Evolutionary conservation across 768 basidiomycete genomes (phyloP).

Genomic region (Rhodosporidiobolus odoratus): DNA sequence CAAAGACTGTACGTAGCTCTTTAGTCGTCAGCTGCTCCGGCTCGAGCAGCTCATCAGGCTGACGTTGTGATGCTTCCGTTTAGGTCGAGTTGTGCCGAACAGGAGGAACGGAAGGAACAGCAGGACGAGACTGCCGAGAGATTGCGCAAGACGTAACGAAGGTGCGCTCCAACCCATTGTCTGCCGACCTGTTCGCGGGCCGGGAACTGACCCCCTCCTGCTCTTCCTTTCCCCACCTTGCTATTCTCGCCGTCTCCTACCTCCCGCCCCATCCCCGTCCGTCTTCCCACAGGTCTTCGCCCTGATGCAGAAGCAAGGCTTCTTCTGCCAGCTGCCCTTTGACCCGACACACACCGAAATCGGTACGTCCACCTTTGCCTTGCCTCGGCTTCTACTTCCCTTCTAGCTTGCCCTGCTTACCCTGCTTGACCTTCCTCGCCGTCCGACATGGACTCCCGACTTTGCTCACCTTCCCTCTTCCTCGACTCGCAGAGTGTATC

Average conservation of each 20-base stretch:
- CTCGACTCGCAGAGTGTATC: conserved; percentile 14
- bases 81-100: conserved; percentile 28
- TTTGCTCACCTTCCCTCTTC: neutral
- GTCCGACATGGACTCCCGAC: neutral
- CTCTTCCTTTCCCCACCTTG: neutral
- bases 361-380: neutral
- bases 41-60: neutral
- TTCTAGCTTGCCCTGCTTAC: neutral
- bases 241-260: neutral
- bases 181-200: neutral
- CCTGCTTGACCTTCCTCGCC: neutral
- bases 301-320: conserved; percentile 25
- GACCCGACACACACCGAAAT: conserved; percentile 35
- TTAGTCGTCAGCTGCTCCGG: neutral
- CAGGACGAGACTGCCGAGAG: neutral
- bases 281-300: conserved; percentile 25
- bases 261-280: neutral
- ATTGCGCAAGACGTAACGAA: conserved; percentile 29
- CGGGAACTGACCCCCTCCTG: neutral
- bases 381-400: neutral
- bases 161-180: neutral
- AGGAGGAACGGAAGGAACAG: neutral
- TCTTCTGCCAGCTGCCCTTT: conserved; percentile 36
- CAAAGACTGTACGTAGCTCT: neutral
- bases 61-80: neutral